These are phyloP conservation scores for Trematosphaeria pertusa DNA, from an alignment of 2,329 filamentous ascomycete species.

Conservation along the genomic window DNA sequence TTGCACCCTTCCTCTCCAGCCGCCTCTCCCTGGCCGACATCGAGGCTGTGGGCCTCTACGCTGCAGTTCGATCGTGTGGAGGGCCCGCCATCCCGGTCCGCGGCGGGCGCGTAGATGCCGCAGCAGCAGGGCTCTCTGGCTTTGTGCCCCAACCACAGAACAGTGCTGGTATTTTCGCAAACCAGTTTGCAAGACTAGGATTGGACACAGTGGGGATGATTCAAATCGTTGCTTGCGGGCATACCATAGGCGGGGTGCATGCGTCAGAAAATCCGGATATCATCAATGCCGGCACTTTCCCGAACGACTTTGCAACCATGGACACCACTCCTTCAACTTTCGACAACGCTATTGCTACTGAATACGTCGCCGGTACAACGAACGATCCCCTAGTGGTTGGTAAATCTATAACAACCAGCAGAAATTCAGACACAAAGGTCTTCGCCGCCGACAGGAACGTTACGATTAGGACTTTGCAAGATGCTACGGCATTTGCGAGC, in stretches of 20 bases:
- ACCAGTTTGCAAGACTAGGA: conserved; percentile 65
- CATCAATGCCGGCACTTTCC: conserved; percentile 53
- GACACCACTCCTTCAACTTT: conserved; percentile 58
- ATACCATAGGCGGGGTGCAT: conserved; percentile 68
- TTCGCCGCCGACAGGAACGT: conserved; percentile 64
- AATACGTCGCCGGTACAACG: conserved; percentile 63
- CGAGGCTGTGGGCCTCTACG: conserved; percentile 65
- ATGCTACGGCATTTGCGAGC: conserved; percentile 54
- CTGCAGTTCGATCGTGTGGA: conserved; percentile 65
- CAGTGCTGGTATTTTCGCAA: conserved; percentile 57
- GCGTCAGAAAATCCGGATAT: conserved; percentile 61
- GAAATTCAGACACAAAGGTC: conserved; percentile 64
- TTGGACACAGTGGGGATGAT: conserved; percentile 66
- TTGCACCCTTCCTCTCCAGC: conserved; percentile 61
- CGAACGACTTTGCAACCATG: conserved; percentile 55
- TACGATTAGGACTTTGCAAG: conserved; percentile 59
- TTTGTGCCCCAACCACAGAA: conserved; percentile 66
- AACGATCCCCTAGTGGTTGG: conserved; percentile 64
- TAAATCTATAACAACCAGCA: conserved; percentile 52
- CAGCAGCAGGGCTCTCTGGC: conserved; percentile 54
- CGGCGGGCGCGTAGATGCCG: conserved; percentile 64
- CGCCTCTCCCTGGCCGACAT: conserved; percentile 64
- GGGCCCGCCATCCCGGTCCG: conserved; percentile 63
- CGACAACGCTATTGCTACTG: conserved; percentile 64
- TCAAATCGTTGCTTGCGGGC: conserved; percentile 66